Percentiles rank a stretch among this genome's conserved stretches.
phyloP scores from a whole-genome alignment of 441 rosid species.

The Croton setiger region DNA sequence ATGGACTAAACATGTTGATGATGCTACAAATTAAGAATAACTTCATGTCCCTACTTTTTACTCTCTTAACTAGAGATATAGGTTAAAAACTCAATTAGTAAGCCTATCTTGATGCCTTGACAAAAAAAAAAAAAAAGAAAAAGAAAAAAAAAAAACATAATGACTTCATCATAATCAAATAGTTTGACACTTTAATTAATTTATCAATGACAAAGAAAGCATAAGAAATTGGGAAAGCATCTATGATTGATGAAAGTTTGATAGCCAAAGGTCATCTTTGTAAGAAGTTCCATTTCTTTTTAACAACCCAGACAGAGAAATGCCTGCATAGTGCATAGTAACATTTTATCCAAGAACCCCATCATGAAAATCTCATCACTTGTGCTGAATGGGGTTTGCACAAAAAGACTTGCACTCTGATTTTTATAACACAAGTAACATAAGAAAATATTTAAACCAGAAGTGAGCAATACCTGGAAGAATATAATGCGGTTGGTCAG shows the following conservation, averaged over 20 bases:
- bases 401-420: not conserved
- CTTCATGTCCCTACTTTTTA: conserved; percentile 4
- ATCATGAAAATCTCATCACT: not conserved
- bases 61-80: not conserved
- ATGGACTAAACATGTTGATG: not conserved
- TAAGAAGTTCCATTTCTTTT: not conserved
- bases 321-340: not conserved
- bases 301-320: not conserved
- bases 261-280: not conserved
- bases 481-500: conserved; percentile 24
- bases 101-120: not conserved
- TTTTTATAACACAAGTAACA: conserved; percentile 3
- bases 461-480: conserved; percentile 42
- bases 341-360: not conserved
- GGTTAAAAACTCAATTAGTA: not conserved
- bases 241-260: not conserved
- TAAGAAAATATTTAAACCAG: conserved; percentile 12
- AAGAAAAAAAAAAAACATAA: not conserved
- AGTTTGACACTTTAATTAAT: not conserved
- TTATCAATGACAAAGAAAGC: not conserved
- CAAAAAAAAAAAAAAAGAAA: conserved; percentile 3
- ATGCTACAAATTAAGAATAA: not conserved
- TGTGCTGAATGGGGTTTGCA: not conserved
- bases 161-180: not conserved
- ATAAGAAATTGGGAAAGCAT: not conserved